These are phyloP conservation scores for Nemania serpens DNA, from an alignment of 2,329 filamentous ascomycete genomes.

Conservation along the genomic window DNA sequence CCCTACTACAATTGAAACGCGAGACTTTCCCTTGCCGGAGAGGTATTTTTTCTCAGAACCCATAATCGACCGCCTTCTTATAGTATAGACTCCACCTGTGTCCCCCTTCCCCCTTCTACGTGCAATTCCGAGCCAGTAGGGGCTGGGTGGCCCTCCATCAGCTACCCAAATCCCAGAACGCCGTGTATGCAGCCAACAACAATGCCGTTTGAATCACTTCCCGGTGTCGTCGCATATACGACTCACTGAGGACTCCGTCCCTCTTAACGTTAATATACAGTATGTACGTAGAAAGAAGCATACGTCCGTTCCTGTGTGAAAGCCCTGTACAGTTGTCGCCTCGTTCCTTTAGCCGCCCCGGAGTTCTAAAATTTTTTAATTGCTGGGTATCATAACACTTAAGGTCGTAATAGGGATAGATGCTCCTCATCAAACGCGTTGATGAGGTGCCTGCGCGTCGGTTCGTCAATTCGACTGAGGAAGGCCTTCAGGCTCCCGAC, in stretches of 20 bases:
- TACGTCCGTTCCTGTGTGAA: constrained; percentile 24
- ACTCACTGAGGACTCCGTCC: background rate
- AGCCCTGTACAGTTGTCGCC: constrained; percentile 21
- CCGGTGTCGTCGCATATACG: constrained; percentile 16
- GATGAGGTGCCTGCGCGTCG: constrained; percentile 11
- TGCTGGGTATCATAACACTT: constrained; percentile 31
- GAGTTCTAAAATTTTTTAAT: constrained; percentile 22
- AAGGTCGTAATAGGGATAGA: constrained; percentile 25
- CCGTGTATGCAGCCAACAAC: constrained; percentile 35
- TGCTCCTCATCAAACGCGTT: constrained; percentile 19
- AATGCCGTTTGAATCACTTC: constrained; percentile 25
- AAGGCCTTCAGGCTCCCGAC: constrained; percentile 27
- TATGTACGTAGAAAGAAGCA: constrained; percentile 30
- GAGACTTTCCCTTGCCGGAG: constrained; percentile 14
- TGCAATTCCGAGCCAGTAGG: constrained; percentile 17
- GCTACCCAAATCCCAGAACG: constrained; percentile 34
- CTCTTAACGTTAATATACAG: constrained; percentile 28
- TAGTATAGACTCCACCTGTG: constrained; percentile 19
- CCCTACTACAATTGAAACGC: constrained; percentile 17
- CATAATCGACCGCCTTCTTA: constrained; percentile 24
- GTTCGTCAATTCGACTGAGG: constrained; percentile 6
- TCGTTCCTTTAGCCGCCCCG: constrained; percentile 15
- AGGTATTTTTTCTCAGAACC: constrained; percentile 25
- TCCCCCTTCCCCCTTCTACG: constrained; percentile 21
- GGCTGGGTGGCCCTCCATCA: constrained; percentile 17